Conservation (phyloP, 441 rosid genomes). For the Brassica balearica region DNA sequence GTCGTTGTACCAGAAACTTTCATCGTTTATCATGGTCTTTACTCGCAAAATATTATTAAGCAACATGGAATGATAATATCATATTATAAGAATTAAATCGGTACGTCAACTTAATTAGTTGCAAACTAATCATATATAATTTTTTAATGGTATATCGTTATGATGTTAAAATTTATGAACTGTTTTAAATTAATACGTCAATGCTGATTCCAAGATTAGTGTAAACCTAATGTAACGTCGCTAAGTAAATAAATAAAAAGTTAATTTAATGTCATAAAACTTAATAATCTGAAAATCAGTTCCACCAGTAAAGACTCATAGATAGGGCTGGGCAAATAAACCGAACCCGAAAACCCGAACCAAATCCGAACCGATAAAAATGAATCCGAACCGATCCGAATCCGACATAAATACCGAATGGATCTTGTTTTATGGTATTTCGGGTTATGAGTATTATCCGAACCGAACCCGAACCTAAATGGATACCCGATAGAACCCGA, state of each 20-base stretch:
- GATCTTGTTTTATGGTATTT: too few species aligned
- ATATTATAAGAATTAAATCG: neutral
- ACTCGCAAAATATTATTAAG: constrained; percentile 17
- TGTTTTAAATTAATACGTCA: neutral
- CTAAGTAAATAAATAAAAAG: neutral
- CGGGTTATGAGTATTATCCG: too few species aligned
- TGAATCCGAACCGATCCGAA: too few species aligned
- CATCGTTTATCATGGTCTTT: constrained; percentile 22
- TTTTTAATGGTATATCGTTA: constrained; percentile 7
- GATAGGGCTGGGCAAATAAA: too few species aligned
- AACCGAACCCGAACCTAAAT: too few species aligned
- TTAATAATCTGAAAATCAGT: neutral
- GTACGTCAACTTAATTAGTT: constrained; percentile 16
- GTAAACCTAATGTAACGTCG: neutral
- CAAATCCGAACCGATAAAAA: too few species aligned
- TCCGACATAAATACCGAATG: too few species aligned
- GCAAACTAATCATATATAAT: neutral
- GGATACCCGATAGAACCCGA: too few species aligned
- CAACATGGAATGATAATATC: constrained; percentile 29
- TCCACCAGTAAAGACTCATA: neutral
- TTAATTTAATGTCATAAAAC: neutral
- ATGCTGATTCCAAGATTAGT: neutral
- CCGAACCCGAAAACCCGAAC: too few species aligned
- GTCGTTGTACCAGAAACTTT: constrained; percentile 39
- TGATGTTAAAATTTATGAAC: neutral